Evolutionary conservation across 2,329 filamentous ascomycete species (phyloP).

Genomic region (Biscogniauxia mediterranea): DNA sequence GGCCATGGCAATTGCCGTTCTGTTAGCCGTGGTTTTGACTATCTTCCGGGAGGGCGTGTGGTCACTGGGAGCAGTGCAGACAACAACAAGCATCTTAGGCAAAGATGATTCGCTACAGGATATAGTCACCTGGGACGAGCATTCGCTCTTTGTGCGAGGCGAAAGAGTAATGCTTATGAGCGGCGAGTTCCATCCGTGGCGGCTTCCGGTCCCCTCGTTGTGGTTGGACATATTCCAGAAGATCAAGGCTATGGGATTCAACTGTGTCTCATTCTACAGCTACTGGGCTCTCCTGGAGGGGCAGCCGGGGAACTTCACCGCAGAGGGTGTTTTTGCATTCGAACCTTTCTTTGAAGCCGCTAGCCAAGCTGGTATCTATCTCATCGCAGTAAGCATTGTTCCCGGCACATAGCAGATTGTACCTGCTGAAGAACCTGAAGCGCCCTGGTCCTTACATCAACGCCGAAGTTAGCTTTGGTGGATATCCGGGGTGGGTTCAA

Average conservation of each 20-base stretch:
- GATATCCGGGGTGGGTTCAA: conserved; percentile 78
- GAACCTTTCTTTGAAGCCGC: conserved; percentile 77
- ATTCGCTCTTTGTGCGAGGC: conserved; percentile 63
- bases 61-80: not conserved
- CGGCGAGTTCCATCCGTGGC: conserved; percentile 65
- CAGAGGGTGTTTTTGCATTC: conserved; percentile 69
- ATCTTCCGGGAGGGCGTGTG: not conserved
- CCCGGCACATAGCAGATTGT: not conserved
- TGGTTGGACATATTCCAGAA: conserved; percentile 77
- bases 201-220: conserved; percentile 43
- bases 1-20: not conserved
- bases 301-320: conserved; percentile 65
- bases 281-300: conserved; percentile 78
- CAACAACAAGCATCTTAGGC: not conserved
- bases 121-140: conserved; percentile 62
- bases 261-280: conserved; percentile 74
- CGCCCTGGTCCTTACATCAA: conserved; percentile 72
- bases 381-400: conserved; percentile 49
- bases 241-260: conserved; percentile 77
- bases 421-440: not conserved
- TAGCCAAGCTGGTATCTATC: conserved; percentile 68
- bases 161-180: conserved; percentile 65
- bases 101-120: not conserved
- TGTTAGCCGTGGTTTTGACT: not conserved
- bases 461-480: conserved; percentile 69